Percentiles rank a stretch among this genome's conserved stretches.
These are phyloP conservation scores for Colletotrichum godetiae DNA, from an alignment of 2,329 filamentous ascomycete species.

Conservation along the genomic window DNA sequence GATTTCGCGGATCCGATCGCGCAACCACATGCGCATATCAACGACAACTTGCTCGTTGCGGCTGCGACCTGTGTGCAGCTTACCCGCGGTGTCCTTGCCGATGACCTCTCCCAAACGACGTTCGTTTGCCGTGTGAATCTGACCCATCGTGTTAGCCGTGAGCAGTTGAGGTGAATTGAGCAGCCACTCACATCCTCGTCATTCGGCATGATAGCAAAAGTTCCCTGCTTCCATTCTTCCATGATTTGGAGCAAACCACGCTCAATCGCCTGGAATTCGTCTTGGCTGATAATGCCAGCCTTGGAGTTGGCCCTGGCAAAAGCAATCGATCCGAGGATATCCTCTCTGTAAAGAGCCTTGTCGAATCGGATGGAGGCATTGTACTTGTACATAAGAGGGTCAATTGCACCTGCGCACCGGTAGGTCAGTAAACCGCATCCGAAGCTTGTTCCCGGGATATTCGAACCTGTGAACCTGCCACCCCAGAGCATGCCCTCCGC, in stretches of 20 bases:
- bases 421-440: too few species aligned
- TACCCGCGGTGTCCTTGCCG: conserved; percentile 76
- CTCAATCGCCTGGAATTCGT: conserved; percentile 82
- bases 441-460: too few species aligned
- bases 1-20: conserved; percentile 77
- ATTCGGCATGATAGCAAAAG: conserved; percentile 62
- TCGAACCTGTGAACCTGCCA: conserved; percentile 56
- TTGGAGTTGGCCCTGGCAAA: conserved; percentile 85
- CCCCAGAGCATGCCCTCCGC: conserved; percentile 32
- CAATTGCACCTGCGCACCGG: conserved; percentile 3
- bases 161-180: conserved; percentile 49
- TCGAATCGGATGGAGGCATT: conserved; percentile 87
- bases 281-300: conserved; percentile 76
- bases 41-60: conserved; percentile 81
- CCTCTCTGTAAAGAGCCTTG: conserved; percentile 80
- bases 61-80: conserved; percentile 77
- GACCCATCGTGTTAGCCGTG: not conserved
- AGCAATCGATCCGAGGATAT: conserved; percentile 83
- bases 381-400: conserved; percentile 88
- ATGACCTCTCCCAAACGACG: conserved; percentile 74
- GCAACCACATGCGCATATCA: conserved; percentile 80
- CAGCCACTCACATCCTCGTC: conserved; percentile 17
- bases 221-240: conserved; percentile 63
- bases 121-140: conserved; percentile 66
- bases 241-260: conserved; percentile 69